Base-by-base conservation (phyloP, 2,329 filamentous ascomycete species). In the Penicillium brasilianum region DNA sequence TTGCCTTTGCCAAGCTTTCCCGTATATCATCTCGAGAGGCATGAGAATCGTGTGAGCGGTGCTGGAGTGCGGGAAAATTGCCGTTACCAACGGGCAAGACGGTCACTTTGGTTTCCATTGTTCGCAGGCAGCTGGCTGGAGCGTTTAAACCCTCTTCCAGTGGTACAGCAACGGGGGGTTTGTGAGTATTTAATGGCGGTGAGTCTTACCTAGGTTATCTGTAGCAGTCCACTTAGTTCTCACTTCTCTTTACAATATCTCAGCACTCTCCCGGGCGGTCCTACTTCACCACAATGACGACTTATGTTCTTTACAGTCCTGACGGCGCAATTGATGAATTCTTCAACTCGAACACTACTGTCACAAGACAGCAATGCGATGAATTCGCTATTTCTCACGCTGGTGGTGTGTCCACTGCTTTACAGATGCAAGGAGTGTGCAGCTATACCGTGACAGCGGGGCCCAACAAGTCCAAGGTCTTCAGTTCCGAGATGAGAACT, bases 361-460 rank as follows among this genome's bases (percentile, higher is more conserved):
- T 55, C 7, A 64, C 57, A 28, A 59, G 59, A 57, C 44, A 63
- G 41, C 39, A 66, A 58, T 66, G 59, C 32, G 61, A 64, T 55
- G 50, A 57, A 44, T 58, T 54, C 3, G 57, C 57, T 5, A 60
- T 56, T 54, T 53, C 54, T 58, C 54, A 30, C 36, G 59, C 55
- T 53, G 55, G 58, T 10, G 56, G 41, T 32, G 20, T 39, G 16
- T 55, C 57, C 22, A 54, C 50, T 41, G 16, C 57, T 52, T 56
- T 66, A 41, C 32, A 57, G 41, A 54, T 60, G 50, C 60, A 65
- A 43, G 62, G 62, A 57, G 60, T 57, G 30, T 60, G 51, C 5
- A 60, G 62, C 55, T 62, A 65, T 57, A 65, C 57, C 41, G 55
- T 65, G 39, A 49, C 36, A 57, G 62, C 57, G 25, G 59, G 62